Conservation (phyloP, 495 filamentous ascomycete genomes). For the Daldinia childiae region DNA sequence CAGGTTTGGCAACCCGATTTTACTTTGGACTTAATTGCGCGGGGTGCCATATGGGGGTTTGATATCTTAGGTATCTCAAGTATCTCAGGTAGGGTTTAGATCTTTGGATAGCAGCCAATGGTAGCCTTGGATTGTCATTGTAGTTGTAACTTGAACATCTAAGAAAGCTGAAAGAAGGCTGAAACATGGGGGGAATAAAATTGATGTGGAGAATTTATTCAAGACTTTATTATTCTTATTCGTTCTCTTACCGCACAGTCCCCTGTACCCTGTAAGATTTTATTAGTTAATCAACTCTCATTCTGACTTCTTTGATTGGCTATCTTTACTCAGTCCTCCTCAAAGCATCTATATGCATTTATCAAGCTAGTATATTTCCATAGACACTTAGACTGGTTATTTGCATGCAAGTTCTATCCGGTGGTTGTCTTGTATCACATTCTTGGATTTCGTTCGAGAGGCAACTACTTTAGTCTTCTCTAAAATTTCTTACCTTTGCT, state of each 20-base stretch:
- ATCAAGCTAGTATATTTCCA: background rate
- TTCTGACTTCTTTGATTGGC: background rate
- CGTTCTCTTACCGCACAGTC: background rate
- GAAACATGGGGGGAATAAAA: background rate
- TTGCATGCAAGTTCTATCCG: background rate
- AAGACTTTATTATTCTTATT: background rate
- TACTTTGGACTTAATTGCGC: conserved; percentile 43
- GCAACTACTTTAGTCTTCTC: no score
- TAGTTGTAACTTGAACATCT: background rate
- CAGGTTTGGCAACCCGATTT: conserved; percentile 64
- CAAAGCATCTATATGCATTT: background rate
- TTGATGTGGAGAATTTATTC: background rate
- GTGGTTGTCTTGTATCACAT: no score
- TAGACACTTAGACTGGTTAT: background rate
- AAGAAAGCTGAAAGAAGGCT: background rate
- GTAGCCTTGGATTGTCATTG: background rate
- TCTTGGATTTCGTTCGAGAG: no score
- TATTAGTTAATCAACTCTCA: background rate
- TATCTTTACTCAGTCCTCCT: background rate
- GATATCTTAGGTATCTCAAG: background rate
- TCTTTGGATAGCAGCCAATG: background rate
- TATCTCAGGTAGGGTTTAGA: background rate
- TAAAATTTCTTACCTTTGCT: no score
- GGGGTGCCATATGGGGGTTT: conserved; percentile 14
- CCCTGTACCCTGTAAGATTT: background rate